phyloP scores from a whole-genome alignment of 495 filamentous ascomycete species.

The Hyaloscypha finlandica region DNA sequence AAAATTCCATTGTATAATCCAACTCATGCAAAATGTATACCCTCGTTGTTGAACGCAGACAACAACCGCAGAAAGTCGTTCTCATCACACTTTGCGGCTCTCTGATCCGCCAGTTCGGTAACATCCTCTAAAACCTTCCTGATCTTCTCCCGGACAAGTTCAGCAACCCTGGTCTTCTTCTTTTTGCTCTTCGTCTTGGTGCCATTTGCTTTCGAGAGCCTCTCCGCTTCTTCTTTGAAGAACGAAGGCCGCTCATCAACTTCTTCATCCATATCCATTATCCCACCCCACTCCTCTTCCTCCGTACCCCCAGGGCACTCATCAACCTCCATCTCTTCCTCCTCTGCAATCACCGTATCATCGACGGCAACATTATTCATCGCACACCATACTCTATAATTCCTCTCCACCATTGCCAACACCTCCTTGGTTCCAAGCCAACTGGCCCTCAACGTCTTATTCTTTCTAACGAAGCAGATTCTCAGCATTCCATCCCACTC shows the following conservation, averaged over 20 bases:
- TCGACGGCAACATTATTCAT: constrained; percentile 78
- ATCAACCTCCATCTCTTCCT: constrained; percentile 48
- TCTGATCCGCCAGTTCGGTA: constrained; percentile 75
- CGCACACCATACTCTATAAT: constrained; percentile 88
- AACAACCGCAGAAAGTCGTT: constrained; percentile 75
- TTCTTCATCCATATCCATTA: constrained; percentile 57
- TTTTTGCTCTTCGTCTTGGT: constrained; percentile 57
- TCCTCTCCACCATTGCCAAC: constrained; percentile 76
- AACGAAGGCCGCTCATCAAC: constrained; percentile 68
- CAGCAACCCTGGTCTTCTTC: constrained; percentile 72
- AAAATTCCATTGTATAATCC: background rate
- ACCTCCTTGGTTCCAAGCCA: constrained; percentile 78
- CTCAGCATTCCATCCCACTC: constrained; percentile 92
- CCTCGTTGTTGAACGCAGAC: constrained; percentile 79
- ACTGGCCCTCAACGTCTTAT: constrained; percentile 69
- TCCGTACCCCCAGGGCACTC: constrained; percentile 46
- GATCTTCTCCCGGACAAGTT: constrained; percentile 80
- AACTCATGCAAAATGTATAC: constrained; percentile 84
- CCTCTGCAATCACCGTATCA: constrained; percentile 58
- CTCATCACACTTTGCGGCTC: constrained; percentile 84
- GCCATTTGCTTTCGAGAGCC: constrained; percentile 44
- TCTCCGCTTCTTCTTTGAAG: constrained; percentile 67
- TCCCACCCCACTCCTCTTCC: constrained; percentile 49
- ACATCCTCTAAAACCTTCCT: constrained; percentile 74
- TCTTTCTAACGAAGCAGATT: constrained; percentile 77